phyloP scores from a whole-genome alignment of 2,329 filamentous ascomycete genomes.

The Aspergillus flavus region DNA sequence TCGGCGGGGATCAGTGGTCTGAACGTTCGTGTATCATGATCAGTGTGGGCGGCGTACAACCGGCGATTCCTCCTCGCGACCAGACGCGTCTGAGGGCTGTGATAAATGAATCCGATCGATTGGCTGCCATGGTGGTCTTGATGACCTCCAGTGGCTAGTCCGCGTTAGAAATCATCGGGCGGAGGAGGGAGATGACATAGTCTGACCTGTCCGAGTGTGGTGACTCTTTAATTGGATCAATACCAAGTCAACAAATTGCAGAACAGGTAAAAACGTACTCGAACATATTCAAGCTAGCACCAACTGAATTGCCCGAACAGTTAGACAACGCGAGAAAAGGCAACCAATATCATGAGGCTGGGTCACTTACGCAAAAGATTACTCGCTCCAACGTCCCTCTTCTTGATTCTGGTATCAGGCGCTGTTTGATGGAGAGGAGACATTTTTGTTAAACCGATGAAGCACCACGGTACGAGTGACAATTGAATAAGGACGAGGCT shows the following conservation, averaged over 20 bases:
- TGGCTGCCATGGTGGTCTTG: not conserved
- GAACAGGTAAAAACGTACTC: not conserved
- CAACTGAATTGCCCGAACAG: not conserved
- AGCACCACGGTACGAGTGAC: not conserved
- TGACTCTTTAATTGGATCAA: not conserved
- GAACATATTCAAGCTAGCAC: not conserved
- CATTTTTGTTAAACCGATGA: not conserved
- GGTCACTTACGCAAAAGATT: not conserved
- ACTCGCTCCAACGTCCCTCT: not conserved
- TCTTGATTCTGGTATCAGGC: not conserved
- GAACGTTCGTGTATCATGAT: not conserved
- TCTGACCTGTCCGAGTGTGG: not conserved
- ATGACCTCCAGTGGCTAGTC: not conserved
- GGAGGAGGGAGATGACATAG: not conserved
- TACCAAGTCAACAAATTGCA: not conserved
- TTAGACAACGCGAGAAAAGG: not conserved
- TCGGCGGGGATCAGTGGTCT: not conserved
- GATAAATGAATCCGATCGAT: not conserved
- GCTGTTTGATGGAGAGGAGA: not conserved
- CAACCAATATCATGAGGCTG: not conserved
- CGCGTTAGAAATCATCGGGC: accelerated
- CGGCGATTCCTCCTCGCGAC: not conserved
- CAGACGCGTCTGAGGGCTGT: not conserved
- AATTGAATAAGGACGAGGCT: not conserved
- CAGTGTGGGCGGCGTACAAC: not conserved